Conservation (phyloP, 441 rosid genomes). For the Capsella rubella region DNA sequence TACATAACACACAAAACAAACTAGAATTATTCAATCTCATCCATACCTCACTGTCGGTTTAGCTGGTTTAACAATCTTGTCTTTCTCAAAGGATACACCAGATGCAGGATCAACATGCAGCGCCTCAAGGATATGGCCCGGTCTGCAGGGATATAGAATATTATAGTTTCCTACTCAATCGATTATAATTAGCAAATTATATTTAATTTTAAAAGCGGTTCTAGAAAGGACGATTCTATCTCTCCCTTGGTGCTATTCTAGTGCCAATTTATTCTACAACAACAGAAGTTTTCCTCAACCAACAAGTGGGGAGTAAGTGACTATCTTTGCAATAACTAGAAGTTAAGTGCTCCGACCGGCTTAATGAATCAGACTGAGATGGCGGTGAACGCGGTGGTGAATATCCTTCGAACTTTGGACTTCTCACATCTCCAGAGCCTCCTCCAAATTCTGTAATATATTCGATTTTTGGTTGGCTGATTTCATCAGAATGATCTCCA, state of each 20-base stretch:
- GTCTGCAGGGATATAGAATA: conserved; percentile 72
- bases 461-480: conserved; percentile 81
- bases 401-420: conserved; percentile 77
- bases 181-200: conserved; percentile 45
- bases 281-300: conserved; percentile 63
- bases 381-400: conserved; percentile 96
- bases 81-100: conserved; percentile 80
- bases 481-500: conserved; percentile 68
- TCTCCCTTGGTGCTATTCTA: conserved; percentile 71
- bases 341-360: conserved; percentile 99
- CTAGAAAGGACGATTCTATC: conserved; percentile 66
- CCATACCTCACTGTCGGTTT: conserved; percentile 75
- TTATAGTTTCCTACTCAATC: conserved; percentile 42
- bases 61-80: conserved; percentile 58
- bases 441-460: conserved; percentile 95
- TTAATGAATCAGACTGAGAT: conserved; percentile 64
- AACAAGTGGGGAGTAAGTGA: conserved; percentile 75
- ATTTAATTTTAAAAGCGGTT: conserved; percentile 48
- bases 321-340: conserved; percentile 96
- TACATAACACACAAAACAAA: not conserved
- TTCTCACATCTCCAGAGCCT: conserved; percentile 68
- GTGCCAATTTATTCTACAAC: conserved; percentile 58
- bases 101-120: conserved; percentile 98
- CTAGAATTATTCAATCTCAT: conserved; percentile 2
- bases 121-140: conserved; percentile 91